phyloP scores from a whole-genome alignment of 371 early-diverging fungal genomes.

The Lichtheimia hyalospora region DNA sequence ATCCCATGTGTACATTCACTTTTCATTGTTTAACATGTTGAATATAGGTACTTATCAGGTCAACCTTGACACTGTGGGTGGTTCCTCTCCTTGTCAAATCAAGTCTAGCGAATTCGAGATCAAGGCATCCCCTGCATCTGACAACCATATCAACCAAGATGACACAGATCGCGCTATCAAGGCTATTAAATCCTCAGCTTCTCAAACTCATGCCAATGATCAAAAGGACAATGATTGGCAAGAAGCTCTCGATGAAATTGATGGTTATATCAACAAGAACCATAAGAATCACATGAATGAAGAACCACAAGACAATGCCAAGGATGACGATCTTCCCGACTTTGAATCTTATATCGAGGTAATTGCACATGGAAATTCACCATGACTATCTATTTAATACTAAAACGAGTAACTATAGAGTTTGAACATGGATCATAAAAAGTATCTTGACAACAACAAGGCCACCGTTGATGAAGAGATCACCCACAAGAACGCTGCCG shows the following conservation, averaged over 20 bases:
- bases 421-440: constrained; percentile 17
- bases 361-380: not conserved
- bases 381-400: too few relatives aligned
- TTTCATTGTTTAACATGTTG: constrained; percentile 1
- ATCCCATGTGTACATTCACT: too few relatives aligned
- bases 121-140: not conserved
- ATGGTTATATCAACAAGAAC: constrained; percentile 2
- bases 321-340: not conserved
- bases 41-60: constrained; percentile 19
- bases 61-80: constrained; percentile 18
- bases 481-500: constrained; percentile 29
- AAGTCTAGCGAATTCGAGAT: constrained; percentile 28
- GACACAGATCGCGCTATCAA: not conserved
- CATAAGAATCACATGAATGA: not conserved
- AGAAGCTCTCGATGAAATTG: constrained; percentile 1
- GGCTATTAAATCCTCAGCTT: not conserved
- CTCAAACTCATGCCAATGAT: not conserved
- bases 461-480: constrained; percentile 20
- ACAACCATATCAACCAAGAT: constrained; percentile 1
- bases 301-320: not conserved
- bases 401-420: not conserved
- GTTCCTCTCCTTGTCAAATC: constrained; percentile 17
- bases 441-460: constrained; percentile 29
- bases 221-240: constrained; percentile 1
- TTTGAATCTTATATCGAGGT: constrained; percentile 8